A percentile compares a stretch with the other conserved stretches of the same genome.
These are phyloP conservation scores for Iris macrosiphon DNA, from an alignment of 106 monocot genomes.

Conservation along the genomic window DNA sequence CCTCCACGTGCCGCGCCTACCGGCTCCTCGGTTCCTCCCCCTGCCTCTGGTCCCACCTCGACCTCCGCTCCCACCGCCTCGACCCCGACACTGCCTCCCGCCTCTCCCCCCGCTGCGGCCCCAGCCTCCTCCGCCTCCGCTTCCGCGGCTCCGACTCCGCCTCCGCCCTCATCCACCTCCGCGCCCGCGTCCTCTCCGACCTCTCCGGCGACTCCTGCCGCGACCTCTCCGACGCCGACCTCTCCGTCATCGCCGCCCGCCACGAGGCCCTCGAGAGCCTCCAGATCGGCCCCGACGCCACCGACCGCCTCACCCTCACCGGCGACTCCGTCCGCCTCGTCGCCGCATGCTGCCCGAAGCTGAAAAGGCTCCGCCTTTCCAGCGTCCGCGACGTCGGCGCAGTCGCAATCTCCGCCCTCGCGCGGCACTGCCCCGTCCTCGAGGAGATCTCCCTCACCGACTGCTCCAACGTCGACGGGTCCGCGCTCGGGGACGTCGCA, in stretches of 20 bases:
- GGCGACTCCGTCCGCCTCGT: conserved; percentile 18
- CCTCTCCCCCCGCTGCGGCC: conserved; percentile 57
- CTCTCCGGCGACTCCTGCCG: conserved; percentile 17
- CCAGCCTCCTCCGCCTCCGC: conserved; percentile 35
- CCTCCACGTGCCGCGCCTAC: conserved; percentile 77
- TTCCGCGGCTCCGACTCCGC: conserved; percentile 31
- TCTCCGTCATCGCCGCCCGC: conserved; percentile 20
- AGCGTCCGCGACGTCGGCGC: conserved; percentile 18
- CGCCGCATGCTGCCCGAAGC: conserved; percentile 14
- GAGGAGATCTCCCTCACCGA: conserved; percentile 22
- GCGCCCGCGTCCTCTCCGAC: conserved; percentile 9
- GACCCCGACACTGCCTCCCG: conserved; percentile 27
- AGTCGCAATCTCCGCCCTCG: conserved; percentile 9
- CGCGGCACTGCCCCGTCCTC: conserved; percentile 10
- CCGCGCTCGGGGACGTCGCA: conserved; percentile 7
- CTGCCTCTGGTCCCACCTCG: conserved; percentile 77
- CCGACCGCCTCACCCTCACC: conserved; percentile 14
- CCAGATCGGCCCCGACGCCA: conserved; percentile 18
- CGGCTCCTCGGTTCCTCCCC: conserved; percentile 59
- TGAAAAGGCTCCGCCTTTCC: conserved; percentile 10
- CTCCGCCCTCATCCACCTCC: conserved; percentile 11
- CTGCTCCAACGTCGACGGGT: conserved; percentile 17
- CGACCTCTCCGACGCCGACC: conserved; percentile 15
- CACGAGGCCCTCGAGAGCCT: conserved; percentile 20
- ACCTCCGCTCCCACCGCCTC: conserved; percentile 63